These are phyloP conservation scores for Chaetoscypha palmicola DNA, from an alignment of 2,329 filamentous ascomycete species.

Conservation along the genomic window DNA sequence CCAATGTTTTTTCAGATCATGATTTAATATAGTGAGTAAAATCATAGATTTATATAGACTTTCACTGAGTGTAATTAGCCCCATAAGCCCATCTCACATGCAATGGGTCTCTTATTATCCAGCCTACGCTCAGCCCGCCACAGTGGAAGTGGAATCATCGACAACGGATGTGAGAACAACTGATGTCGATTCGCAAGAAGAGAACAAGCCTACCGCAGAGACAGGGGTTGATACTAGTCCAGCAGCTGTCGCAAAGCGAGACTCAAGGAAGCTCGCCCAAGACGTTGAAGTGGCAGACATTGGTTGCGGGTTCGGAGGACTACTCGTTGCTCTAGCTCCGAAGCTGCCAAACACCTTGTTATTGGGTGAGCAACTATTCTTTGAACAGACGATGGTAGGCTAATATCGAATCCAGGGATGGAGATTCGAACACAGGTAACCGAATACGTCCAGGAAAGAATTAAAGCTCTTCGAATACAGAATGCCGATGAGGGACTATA, in stretches of 20 bases:
- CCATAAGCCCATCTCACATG: constrained; percentile 73
- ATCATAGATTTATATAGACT: too few relatives aligned
- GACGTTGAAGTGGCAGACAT: constrained; percentile 92
- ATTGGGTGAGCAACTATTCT: constrained; percentile 52
- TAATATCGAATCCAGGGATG: constrained; percentile 51
- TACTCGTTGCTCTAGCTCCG: constrained; percentile 79
- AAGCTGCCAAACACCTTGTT: constrained; percentile 75
- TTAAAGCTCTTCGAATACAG: constrained; percentile 70
- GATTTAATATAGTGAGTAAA: constrained; percentile 70
- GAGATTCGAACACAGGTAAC: constrained; percentile 90
- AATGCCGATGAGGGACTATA: constrained; percentile 50
- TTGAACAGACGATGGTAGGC: not conserved
- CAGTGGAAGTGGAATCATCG: constrained; percentile 14
- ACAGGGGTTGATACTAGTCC: not conserved
- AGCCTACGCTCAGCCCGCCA: constrained; percentile 49
- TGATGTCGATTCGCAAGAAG: not conserved
- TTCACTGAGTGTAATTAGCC: constrained; percentile 48
- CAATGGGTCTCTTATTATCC: constrained; percentile 86
- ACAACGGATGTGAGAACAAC: too few relatives aligned
- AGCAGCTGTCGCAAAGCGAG: not conserved
- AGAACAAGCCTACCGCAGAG: not conserved
- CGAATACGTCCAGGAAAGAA: constrained; percentile 82
- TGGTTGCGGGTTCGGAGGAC: constrained; percentile 90
- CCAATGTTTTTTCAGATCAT: constrained; percentile 97
- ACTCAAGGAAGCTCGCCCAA: constrained; percentile 29